These are phyloP conservation scores for Cyclotella baltica DNA, from an alignment of 108 stramenopile genomes.

Conservation along the genomic window DNA sequence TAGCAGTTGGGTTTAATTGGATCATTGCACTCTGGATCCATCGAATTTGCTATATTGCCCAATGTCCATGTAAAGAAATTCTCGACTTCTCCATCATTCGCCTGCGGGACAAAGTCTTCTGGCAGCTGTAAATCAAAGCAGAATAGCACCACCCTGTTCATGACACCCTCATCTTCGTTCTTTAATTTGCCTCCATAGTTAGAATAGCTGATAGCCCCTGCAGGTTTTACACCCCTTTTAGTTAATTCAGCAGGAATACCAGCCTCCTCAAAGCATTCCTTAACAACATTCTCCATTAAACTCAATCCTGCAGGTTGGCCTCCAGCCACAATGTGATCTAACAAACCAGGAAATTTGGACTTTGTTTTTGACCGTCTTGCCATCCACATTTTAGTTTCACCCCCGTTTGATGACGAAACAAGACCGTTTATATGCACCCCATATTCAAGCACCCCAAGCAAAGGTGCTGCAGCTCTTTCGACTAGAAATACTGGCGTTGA, in stretches of 20 bases:
- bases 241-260: constrained; percentile 74
- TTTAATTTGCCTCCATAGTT: constrained; percentile 34
- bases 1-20: constrained; percentile 95
- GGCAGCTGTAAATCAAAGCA: constrained; percentile 87
- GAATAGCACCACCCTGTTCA: constrained; percentile 80
- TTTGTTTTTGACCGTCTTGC: constrained; percentile 81
- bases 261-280: constrained; percentile 92
- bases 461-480: constrained; percentile 81
- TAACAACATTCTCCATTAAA: constrained; percentile 88
- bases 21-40: constrained; percentile 65
- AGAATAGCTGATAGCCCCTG: constrained; percentile 84
- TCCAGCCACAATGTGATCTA: constrained; percentile 94
- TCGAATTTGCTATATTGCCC: constrained; percentile 63
- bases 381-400: constrained; percentile 82
- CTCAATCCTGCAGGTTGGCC: constrained; percentile 82
- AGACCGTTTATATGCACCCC: constrained; percentile 86
- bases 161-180: constrained; percentile 45
- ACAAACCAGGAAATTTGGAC: constrained; percentile 83
- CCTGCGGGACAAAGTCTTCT: constrained; percentile 69
- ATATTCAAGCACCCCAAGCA: constrained; percentile 81
- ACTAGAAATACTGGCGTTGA: constrained; percentile 69
- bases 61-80: constrained; percentile 80
- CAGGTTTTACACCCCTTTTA: constrained; percentile 49
- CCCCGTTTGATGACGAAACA: constrained; percentile 40
- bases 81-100: constrained; percentile 92